Conservation (phyloP, 306 rosid species). For the Sophora flavescens region DNA sequence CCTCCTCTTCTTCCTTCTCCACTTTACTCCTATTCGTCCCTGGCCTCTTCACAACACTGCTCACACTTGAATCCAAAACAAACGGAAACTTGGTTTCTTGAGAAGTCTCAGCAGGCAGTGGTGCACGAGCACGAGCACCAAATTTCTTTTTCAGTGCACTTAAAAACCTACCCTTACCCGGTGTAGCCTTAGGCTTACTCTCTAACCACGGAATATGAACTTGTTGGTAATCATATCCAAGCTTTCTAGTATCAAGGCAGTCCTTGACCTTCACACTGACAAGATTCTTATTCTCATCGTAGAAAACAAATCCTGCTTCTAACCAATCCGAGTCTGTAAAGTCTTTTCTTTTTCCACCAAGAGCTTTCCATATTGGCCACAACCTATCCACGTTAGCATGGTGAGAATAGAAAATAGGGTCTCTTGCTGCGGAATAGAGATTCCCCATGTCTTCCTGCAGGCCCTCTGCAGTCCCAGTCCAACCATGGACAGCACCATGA, state of each 20-base stretch:
- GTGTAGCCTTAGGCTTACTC: slow-evolving; percentile 44
- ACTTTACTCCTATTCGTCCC: slow-evolving; percentile 47
- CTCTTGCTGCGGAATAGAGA: slow-evolving; percentile 67
- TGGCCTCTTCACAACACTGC: slow-evolving; percentile 58
- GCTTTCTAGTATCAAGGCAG: slow-evolving; percentile 50
- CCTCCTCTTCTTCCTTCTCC: slow-evolving; percentile 52
- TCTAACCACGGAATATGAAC: slow-evolving; percentile 61
- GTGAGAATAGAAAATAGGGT: slow-evolving; percentile 63
- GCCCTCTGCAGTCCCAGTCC: slow-evolving; percentile 54
- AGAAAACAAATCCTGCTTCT: slow-evolving; percentile 63
- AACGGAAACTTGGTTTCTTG: slow-evolving; percentile 46
- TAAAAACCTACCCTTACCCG: not conserved
- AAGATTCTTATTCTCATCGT: slow-evolving; percentile 59
- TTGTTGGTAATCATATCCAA: slow-evolving; percentile 62
- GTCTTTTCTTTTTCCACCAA: slow-evolving; percentile 55
- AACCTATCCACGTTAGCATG: slow-evolving; percentile 67
- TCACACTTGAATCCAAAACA: slow-evolving; percentile 42
- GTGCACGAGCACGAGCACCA: too few relatives aligned
- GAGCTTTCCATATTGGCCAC: slow-evolving; percentile 66
- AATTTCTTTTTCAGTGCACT: not conserved
- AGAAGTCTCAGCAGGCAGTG: slow-evolving; percentile 36
- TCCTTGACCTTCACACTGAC: slow-evolving; percentile 61
- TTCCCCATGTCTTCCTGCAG: slow-evolving; percentile 66
- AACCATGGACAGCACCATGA: slow-evolving; percentile 58
- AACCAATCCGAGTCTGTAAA: slow-evolving; percentile 57